Conservation (phyloP, 345 rosid genomes). For the Populus alba region DNA sequence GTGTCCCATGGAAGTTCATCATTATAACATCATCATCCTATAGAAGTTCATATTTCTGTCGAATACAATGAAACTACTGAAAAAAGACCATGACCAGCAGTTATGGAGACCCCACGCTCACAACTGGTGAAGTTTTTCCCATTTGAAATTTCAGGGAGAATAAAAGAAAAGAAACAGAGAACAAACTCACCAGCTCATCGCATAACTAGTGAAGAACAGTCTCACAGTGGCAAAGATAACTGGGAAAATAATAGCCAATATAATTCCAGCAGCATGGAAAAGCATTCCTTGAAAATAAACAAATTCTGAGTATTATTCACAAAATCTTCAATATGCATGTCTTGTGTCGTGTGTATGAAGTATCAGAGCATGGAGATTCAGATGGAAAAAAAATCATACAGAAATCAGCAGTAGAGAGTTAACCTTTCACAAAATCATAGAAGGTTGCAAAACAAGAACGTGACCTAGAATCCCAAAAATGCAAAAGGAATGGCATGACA, state of each 20-base stretch:
- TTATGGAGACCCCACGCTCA: not conserved
- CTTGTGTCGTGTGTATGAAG: not conserved
- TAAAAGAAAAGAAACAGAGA: conserved; percentile 3
- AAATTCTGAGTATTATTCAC: conserved; percentile 14
- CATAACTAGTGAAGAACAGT: conserved; percentile 58
- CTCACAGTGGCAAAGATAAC: conserved; percentile 66
- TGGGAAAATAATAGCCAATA: conserved; percentile 71
- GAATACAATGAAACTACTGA: not conserved
- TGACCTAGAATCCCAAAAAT: conserved; percentile 42
- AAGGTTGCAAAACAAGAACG: conserved; percentile 47
- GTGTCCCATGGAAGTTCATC: conserved; percentile 2
- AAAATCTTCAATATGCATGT: conserved; percentile 1
- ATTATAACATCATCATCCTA: not conserved
- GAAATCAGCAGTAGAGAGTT: conserved; percentile 4
- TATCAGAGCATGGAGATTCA: not conserved
- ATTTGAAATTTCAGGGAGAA: not conserved
- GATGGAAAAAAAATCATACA: not conserved
- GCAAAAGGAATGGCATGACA: conserved; percentile 57
- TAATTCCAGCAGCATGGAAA: conserved; percentile 58
- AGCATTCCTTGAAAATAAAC: conserved; percentile 55
- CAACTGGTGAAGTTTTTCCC: not conserved
- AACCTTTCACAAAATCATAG: conserved; percentile 75
- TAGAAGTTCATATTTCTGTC: not conserved
- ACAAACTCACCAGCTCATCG: conserved; percentile 79
- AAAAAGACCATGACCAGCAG: not conserved